Conservation (phyloP, 2,329 filamentous ascomycete species). For the Didymella keratinophila region DNA sequence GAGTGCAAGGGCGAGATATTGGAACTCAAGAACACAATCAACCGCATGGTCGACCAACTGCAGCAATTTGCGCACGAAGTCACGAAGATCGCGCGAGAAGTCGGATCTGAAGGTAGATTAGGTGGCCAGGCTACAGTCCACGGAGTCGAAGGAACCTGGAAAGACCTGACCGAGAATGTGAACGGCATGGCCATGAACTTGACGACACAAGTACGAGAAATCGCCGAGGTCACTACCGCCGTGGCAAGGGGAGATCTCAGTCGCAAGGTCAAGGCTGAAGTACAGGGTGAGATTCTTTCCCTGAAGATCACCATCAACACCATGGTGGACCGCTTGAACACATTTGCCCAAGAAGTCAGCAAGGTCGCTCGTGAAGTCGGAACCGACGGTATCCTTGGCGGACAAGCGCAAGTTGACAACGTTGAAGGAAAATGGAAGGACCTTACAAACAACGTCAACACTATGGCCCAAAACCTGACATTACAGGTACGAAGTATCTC, state of each 20-base stretch:
- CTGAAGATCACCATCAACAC: conserved; percentile 86
- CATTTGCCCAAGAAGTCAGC: conserved; percentile 71
- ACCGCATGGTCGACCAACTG: conserved; percentile 62
- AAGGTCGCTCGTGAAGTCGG: conserved; percentile 71
- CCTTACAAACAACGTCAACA: conserved; percentile 72
- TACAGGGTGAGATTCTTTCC: conserved; percentile 60
- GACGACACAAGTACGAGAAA: conserved; percentile 61
- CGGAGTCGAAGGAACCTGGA: conserved; percentile 63
- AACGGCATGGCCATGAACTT: conserved; percentile 63
- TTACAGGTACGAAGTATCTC: conserved; percentile 86
- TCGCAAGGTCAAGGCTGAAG: conserved; percentile 61
- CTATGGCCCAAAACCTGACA: conserved; percentile 71
- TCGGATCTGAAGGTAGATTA: conserved; percentile 61
- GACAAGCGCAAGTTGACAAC: conserved; percentile 69
- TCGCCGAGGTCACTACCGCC: conserved; percentile 62
- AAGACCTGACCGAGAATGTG: conserved; percentile 62
- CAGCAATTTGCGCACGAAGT: conserved; percentile 63
- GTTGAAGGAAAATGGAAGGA: conserved; percentile 74
- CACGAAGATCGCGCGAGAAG: conserved; percentile 61
- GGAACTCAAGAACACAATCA: conserved; percentile 61
- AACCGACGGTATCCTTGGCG: conserved; percentile 69
- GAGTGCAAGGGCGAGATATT: conserved; percentile 62
- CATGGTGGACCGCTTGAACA: conserved; percentile 71
- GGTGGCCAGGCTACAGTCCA: conserved; percentile 62
- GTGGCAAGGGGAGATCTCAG: conserved; percentile 61